Base-by-base conservation (phyloP, 2,329 filamentous ascomycete genomes). In the Setomelanomma holmii region DNA sequence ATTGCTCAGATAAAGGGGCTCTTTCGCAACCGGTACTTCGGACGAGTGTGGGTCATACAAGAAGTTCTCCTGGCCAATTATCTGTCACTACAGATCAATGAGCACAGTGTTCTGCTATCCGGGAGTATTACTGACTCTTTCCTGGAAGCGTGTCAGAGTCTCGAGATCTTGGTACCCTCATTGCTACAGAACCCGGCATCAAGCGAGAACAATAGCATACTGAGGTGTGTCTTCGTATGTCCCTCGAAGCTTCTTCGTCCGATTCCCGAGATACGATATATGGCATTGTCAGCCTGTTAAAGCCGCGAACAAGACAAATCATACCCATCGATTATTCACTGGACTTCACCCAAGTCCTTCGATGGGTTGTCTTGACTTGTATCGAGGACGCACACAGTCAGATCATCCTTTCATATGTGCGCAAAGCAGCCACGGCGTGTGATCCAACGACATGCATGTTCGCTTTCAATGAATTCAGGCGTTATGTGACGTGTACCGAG, bases 21-120 rank as follows among this genome's bases (percentile, higher is more conserved):
- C 10, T 34, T 33, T 33, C 8, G 16, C 5, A 33, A 17, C 5
- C 41, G 41, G n/a, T 66, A 57, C 17, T 64, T 66, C 27, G 7
- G 36, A 5, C 43, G 61, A 2, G 51, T 56, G 7, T 64, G 61
- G 60, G 38, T 61, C 3, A 49, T 61, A 36, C 61, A 66, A 43
- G 61, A 63, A 23, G 41, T 64, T 1, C 50, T 45, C 4, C 42
- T 64, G 4, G 44, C 61, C 5, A 30, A 27, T 14, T n/a, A 39
- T n/a, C 51, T 46, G 2, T 47, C 27, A 14, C 24, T 59, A 11
- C 16, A 42, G 8, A 30, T 55, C 20, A 52, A n/a, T n/a, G n/a
- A n/a, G n/a, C n/a, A 57, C 21, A 30, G 12, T 30, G 24, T 12
- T 30, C 24, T 30, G 24, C 24, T 7, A 12, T 30, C 24, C 24